Evolutionary conservation across 2,329 filamentous ascomycete genomes (phyloP), one percentile per base, ranked within the genome.

Genomic region (Ascochyta rabiei): DNA sequence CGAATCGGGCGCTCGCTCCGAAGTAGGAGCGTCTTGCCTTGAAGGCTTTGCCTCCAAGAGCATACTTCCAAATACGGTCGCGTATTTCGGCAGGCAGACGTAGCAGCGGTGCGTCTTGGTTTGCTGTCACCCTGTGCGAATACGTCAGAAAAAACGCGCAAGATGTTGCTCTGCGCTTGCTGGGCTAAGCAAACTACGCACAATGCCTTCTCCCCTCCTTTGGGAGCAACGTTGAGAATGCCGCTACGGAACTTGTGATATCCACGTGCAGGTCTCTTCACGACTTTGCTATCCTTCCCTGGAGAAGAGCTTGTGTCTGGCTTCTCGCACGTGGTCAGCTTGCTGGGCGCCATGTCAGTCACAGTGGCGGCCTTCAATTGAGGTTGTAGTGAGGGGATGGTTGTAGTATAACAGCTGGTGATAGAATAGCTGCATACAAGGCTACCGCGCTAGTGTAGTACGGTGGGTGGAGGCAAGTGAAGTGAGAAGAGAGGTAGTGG

Each of bases 191-290:
- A 19, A 48, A 24, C 52, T 46, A 33, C 30, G 60, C 58, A 63
- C 19, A 2, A 44, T 37, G n/a, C 30, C 15, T 47, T 48, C 48
- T 63, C 60, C 6, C 12, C 33, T 10, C 55, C 61, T 33, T 60
- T 63, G 2, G 55, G 63, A 2, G 45, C 48, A 4, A 60, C 57
- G 10, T 65, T 62, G 4, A 63, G 50, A 21, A 58, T 15, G 6
- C 56, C 59, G 24, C 58, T 64, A 34, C 41, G 42, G 45, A 60
- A 64, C 12, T 41, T 64, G 41, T 59, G 60, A 21, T 53, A 64
- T 24, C 60, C 59, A 7, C 61, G 60, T 3, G 39, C 34, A 21
- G 57, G 57, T 6, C 60, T 53, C 48, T 64, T 64, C 28, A 41
- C 30, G 9, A 56, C 43, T 16, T 48, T 46, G 19, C 51, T 19